Evolutionary conservation across 148 eudicot species (phyloP).

Genomic region (Chenopodium berlandieri): DNA sequence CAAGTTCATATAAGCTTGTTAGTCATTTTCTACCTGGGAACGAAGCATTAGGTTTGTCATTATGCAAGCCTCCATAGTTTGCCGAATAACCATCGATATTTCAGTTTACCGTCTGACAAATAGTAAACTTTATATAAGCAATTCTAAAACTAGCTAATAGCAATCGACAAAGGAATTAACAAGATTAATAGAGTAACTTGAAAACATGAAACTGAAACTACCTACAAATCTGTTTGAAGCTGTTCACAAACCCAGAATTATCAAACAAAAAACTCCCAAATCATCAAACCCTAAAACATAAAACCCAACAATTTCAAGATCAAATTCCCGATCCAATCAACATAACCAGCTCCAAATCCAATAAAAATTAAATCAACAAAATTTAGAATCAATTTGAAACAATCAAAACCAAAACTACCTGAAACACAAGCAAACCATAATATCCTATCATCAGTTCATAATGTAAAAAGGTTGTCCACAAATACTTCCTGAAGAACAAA

Average conservation of each 20-base stretch:
- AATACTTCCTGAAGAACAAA: too few relatives aligned
- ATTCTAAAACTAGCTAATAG: not conserved
- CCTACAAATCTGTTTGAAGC: too few relatives aligned
- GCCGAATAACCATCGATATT: conserved; percentile 92
- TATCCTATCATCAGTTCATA: too few relatives aligned
- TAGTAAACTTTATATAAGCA: not conserved
- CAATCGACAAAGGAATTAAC: not conserved
- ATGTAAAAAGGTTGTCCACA: too few relatives aligned
- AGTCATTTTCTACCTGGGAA: conserved; percentile 54
- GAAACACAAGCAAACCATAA: not conserved
- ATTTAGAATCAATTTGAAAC: not conserved
- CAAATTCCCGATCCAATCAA: not conserved
- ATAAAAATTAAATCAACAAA: not conserved
- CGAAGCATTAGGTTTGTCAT: conserved; percentile 82
- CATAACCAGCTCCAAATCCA: not conserved
- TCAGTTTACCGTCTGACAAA: conserved; percentile 83
- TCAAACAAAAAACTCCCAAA: not conserved
- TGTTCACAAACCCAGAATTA: too few relatives aligned
- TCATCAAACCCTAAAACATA: not conserved
- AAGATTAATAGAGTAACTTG: too few relatives aligned
- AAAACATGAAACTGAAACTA: too few relatives aligned
- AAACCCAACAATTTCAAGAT: not conserved
- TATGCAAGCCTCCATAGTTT: conserved; percentile 96
- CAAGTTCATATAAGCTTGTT: not conserved
- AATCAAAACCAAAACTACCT: not conserved